These are phyloP conservation scores for Gaultheria prostrata DNA, from an alignment of 148 eudicot genomes.

Conservation along the genomic window DNA sequence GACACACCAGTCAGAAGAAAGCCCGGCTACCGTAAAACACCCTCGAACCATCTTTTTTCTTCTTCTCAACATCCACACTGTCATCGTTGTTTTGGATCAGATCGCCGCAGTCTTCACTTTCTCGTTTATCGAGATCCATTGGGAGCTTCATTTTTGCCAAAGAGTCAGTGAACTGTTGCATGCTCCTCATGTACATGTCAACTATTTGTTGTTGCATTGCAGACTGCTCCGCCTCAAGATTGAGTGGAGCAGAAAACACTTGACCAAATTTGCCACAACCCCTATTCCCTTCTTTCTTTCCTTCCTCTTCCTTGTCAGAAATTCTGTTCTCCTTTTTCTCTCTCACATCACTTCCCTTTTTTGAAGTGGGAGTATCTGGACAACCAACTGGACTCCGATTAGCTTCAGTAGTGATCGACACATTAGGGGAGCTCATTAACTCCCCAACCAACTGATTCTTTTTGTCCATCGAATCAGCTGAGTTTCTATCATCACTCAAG, in stretches of 20 bases:
- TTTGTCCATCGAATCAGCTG: conserved; percentile 42
- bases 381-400: conserved; percentile 20
- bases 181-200: conserved; percentile 79
- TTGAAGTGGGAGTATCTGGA: conserved; percentile 24
- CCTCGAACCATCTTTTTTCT: conserved; percentile 58
- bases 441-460: conserved; percentile 25
- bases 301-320: conserved; percentile 25
- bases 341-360: conserved; percentile 20
- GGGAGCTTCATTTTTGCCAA: conserved; percentile 84
- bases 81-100: conserved; percentile 29
- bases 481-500: conserved; percentile 57
- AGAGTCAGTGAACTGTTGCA: conserved; percentile 80
- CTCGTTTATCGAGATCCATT: conserved; percentile 50
- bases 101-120: conserved; percentile 23
- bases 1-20: conserved; percentile 40
- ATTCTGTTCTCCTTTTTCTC: conserved; percentile 15
- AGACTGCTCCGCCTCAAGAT: conserved; percentile 54
- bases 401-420: conserved; percentile 15
- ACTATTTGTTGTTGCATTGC: conserved; percentile 82
- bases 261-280: conserved; percentile 20
- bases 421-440: conserved; percentile 16
- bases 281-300: conserved; percentile 7
- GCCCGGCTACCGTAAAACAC: conserved; percentile 88
- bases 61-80: conserved; percentile 39
- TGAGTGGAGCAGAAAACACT: conserved; percentile 30